Evolutionary conservation across 176 grass and related monocot genomes (phyloP).

Genomic region (Aechmea fasciata): DNA sequence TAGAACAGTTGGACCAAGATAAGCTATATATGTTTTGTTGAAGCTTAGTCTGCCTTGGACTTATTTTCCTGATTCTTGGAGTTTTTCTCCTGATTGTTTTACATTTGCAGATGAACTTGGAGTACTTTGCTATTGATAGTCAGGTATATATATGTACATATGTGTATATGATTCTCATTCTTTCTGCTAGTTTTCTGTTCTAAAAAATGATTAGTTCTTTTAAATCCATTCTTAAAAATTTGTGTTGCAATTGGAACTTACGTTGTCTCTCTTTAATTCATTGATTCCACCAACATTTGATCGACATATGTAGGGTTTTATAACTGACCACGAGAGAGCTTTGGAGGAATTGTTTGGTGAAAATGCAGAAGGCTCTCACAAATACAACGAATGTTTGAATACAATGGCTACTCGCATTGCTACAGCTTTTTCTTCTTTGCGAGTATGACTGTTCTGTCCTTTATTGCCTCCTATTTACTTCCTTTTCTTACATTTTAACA

Average conservation of each 20-base stretch:
- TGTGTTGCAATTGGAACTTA: not conserved
- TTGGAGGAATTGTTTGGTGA: constrained; percentile 84
- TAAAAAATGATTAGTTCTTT: constrained; percentile 3
- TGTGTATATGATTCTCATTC: too few species aligned
- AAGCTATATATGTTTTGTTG: not conserved
- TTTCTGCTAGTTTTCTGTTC: not conserved
- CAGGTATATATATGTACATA: constrained; percentile 38
- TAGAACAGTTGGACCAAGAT: not conserved
- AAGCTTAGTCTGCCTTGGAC: not conserved
- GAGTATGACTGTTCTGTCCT: constrained; percentile 9
- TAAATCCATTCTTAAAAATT: not conserved
- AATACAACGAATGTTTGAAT: constrained; percentile 76
- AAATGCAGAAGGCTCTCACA: constrained; percentile 57
- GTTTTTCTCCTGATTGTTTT: not conserved
- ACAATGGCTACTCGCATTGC: constrained; percentile 68
- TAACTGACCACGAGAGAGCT: constrained; percentile 80
- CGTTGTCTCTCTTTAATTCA: constrained; percentile 3
- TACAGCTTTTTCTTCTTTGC: constrained; percentile 61
- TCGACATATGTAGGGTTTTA: constrained; percentile 47
- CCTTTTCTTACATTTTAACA: constrained; percentile 9
- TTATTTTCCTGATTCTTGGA: not conserved
- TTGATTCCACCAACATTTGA: constrained; percentile 4
- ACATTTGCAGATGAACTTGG: constrained; percentile 78
- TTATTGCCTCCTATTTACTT: not conserved
- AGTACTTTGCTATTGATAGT: constrained; percentile 76